These are phyloP conservation scores for Xeromyces bisporus DNA, from an alignment of 495 filamentous ascomycete species.

Conservation along the genomic window DNA sequence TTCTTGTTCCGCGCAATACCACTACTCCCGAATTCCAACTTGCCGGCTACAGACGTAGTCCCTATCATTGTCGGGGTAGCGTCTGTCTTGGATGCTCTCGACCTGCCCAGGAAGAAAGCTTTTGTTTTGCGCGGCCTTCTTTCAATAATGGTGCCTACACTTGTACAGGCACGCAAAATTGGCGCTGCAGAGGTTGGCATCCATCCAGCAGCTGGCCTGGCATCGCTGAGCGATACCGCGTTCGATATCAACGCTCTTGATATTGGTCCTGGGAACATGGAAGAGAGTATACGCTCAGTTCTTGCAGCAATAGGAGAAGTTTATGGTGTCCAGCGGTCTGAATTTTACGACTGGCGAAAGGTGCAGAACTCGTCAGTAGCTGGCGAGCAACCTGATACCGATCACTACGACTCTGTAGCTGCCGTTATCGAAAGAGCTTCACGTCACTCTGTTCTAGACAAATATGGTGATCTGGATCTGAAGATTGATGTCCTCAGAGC, in stretches of 20 bases:
- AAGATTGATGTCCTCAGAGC: conserved; percentile 72
- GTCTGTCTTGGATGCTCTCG: conserved; percentile 59
- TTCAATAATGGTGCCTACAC: conserved; percentile 59
- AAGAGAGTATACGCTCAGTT: conserved; percentile 48
- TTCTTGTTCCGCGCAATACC: conserved; percentile 62
- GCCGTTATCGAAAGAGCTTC: conserved; percentile 27
- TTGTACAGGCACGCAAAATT: conserved; percentile 83
- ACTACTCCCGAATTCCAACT: conserved; percentile 35
- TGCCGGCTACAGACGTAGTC: conserved; percentile 51
- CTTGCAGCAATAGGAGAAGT: conserved; percentile 36
- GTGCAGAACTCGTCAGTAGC: conserved; percentile 9
- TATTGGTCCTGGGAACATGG: conserved; percentile 57
- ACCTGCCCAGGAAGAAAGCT: conserved; percentile 70
- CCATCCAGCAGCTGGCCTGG: conserved; percentile 75
- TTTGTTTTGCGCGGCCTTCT: conserved; percentile 73
- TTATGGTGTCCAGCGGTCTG: conserved; percentile 30
- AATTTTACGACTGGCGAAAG: conserved; percentile 20
- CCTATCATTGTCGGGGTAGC: conserved; percentile 72
- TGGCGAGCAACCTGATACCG: background rate
- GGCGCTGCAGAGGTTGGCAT: conserved; percentile 90
- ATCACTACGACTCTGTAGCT: conserved; percentile 24
- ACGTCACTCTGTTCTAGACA: conserved; percentile 22
- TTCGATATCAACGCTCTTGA: conserved; percentile 51
- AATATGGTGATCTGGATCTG: conserved; percentile 35
- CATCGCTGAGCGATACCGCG: conserved; percentile 37